phyloP scores from a whole-genome alignment of 306 rosid species.

The Albizia julibrissin region DNA sequence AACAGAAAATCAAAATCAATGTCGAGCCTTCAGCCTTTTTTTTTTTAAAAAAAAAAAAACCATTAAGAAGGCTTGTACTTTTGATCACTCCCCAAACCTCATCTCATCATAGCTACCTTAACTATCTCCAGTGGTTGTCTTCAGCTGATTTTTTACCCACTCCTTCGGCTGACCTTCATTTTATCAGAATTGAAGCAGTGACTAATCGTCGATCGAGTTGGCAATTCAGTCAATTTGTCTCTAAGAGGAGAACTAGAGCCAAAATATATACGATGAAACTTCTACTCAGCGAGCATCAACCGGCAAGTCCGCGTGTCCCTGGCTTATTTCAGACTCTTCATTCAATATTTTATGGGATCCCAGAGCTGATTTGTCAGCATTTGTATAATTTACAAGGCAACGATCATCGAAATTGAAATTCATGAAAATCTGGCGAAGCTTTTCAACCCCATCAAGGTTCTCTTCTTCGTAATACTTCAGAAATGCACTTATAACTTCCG shows the following conservation, averaged over 20 bases:
- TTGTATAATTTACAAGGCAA: conserved; percentile 46
- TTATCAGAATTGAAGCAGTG: neutral
- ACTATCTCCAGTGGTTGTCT: neutral
- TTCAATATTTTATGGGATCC: conserved; percentile 43
- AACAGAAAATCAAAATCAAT: neutral
- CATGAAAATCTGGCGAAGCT: conserved; percentile 61
- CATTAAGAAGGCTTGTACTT: neutral
- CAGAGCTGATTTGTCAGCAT: conserved; percentile 44
- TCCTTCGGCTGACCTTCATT: neutral
- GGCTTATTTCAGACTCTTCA: conserved; percentile 28
- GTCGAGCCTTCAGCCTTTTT: neutral
- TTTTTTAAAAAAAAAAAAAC: no score
- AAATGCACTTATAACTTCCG: conserved; percentile 47
- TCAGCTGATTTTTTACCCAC: neutral
- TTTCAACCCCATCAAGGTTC: conserved; percentile 62
- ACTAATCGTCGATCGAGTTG: neutral
- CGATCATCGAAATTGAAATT: conserved; percentile 51
- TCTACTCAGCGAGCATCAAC: neutral
- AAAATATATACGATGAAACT: neutral
- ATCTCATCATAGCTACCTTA: neutral
- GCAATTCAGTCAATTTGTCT: neutral
- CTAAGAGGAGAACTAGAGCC: neutral
- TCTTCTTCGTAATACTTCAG: conserved; percentile 62
- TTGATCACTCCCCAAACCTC: neutral
- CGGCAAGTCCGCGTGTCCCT: neutral